Evolutionary conservation across 768 basidiomycete genomes (phyloP).

Genomic region (Pulveroboletus sp.): DNA sequence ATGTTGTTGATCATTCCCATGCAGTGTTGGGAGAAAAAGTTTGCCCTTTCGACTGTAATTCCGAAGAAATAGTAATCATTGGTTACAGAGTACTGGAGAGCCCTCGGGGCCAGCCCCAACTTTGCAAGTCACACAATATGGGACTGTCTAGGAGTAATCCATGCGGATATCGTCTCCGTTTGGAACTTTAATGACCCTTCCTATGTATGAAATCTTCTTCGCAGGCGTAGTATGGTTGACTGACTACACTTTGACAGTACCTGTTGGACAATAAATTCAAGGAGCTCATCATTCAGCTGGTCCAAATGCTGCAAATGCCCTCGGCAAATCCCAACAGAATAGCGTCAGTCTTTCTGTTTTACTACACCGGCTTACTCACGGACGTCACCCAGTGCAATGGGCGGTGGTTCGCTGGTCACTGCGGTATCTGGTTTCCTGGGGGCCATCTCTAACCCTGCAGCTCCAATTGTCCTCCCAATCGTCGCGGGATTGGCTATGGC

Average conservation of each 20-base stretch:
- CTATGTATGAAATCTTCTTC: too few species aligned
- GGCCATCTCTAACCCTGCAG: background rate
- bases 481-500: background rate
- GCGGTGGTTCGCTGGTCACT: background rate
- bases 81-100: background rate
- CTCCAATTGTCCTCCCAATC: background rate
- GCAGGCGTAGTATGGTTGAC: background rate
- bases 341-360: too few species aligned
- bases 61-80: background rate
- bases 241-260: background rate
- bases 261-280: background rate
- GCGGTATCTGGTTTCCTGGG: background rate
- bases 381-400: background rate
- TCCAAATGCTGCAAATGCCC: too few species aligned
- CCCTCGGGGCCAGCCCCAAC: background rate
- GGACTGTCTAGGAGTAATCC: background rate
- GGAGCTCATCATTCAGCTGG: background rate
- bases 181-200: too few species aligned
- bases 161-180: too few species aligned
- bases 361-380: background rate
- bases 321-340: too few species aligned
- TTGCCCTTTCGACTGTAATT: background rate
- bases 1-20: background rate
- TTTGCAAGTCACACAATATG: background rate
- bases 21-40: background rate